Base-by-base conservation (phyloP, 441 rosid genomes). In the Macaranga tanarius region DNA sequence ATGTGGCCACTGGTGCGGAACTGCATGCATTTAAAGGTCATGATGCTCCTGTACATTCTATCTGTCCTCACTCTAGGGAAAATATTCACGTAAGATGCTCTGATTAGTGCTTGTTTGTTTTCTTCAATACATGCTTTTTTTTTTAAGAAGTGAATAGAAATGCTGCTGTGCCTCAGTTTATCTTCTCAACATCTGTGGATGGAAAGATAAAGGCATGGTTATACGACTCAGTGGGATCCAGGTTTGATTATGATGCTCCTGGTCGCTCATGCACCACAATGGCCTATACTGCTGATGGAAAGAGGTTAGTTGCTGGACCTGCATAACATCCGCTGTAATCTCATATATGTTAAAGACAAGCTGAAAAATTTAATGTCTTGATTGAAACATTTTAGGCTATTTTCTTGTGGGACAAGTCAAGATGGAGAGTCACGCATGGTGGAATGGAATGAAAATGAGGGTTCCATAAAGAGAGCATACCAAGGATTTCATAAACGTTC, bases 391-490 rank as follows among this genome's bases (percentile, higher is more conserved):
- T 64, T 56, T 65, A 89, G 91, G 84, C 83, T 91, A 20, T 89
- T 91, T 79, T 91, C 94, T 2, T 91, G 97, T 40, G 97, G 92
- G 31, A 89, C 94, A 28, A 88, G 77, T 75, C 82, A 82, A 83
- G 91, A 86, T 51, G 97, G 97, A 71, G 90, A 81, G 65, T 84
- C 94, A 10, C 78, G 74, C 75, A 65, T 91, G 71, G 94, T 91
- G 42, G 97, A 91, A 83, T 89, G 97, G 97, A 87, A 88, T 80
- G 92, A 89, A 79, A 88, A 79, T 34, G 91, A 88, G 77, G 94
- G 97, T 67, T 76, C 83, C 0, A 85, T 88, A 40, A 89, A 83
- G 75, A 82, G 90, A 71, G 76, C 84, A 10, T 91, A 86, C 71
- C 87, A 70, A 76, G 97, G 97, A 62, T 82, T 91, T 67, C 79